Base-by-base conservation (phyloP, 148 eudicot species). In the Fagopyrum esculentum region DNA sequence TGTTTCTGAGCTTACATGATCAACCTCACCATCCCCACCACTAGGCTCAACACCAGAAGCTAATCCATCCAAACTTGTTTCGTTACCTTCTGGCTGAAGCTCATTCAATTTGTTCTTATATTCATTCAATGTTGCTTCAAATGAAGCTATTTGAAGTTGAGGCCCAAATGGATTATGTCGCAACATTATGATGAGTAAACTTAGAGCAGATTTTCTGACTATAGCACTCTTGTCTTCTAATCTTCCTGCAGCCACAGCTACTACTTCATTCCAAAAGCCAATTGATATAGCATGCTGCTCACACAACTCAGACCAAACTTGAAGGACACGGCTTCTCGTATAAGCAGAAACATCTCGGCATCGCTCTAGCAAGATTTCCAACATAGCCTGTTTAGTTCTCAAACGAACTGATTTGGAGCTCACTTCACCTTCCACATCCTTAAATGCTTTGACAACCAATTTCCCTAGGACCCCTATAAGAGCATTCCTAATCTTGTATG, bases 151-250 rank as follows among this genome's bases (percentile, higher is more conserved):
- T 54, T 91, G 90, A 76, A 94, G 96, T 83, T 91, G 98, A 63
- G 98, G 98, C 55, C 98, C 98, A 77, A 94, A 94, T 45, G 98
- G 98, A 70, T 94, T 94, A 81, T 94, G 98, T 80, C 91, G 97
- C 83, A 94, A 77, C 98, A 94, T 94, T 82, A 87, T 83, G 60
- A 94, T 94, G 22, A 94, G 89, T 72, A 94, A 71, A 84, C 88
- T 91, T 68, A 94, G 80, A 66, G 98, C 98, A 75, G 92, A 89
- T 84, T 94, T 94, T 83, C 98, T 85, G 47, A 94, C 98, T 73
- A 94, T 88, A 45, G 97, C 90, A 84, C 92, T 85, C 78, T 92
- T 94, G 83, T 94, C 98, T 83, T 91, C 97, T 83, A 94, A 81
- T 82, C 98, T 90, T 74, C 98, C 98, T 70, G 98, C 89, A 74